Base-by-base conservation (phyloP, 2,329 filamentous ascomycete species). In the Aspergillus sp. region DNA sequence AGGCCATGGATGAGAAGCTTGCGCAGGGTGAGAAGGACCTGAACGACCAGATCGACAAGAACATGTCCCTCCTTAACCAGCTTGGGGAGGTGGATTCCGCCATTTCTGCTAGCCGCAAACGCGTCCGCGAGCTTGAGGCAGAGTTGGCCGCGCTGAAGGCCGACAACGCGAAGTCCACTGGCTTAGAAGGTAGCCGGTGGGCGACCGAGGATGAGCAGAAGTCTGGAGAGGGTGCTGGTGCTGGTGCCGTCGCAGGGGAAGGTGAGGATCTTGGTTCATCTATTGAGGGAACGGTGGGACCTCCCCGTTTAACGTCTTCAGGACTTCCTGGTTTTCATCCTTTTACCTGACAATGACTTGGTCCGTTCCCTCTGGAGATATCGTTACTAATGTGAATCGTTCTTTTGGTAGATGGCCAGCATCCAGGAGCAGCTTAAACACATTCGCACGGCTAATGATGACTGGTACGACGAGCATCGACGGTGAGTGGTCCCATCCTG, bases 231-330 rank as follows among this genome's bases (percentile, higher is more conserved):
- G 66, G 63, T 20, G 52, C 62, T 53, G 67, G 65, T 65, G 62
- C 62, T 53, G 67, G 65, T 65, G 62, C 66, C 63, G 62, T 65
- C 61, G 60, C 67, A 65, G 62, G 60, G 68, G 72, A 74, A 75
- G 71, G 71, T 73, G 73, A 75, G 73, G 71, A 73, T 65, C 71
- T 74, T 66, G 72, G 73, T 65, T 70, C 72, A 72, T 73, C 71
- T 62, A 75, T 75, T 64, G 68, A 73, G 69, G 72, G 73, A 74
- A 76, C 72, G 73, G 73, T 75, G 73, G 72, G 73, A 67, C 57
- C 64, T 65, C 72, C 72, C 69, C 69, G 65, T 71, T 68, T 70
- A 56, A 62, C 63, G 54, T 62, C 59, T 38, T 36, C 36, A 45
- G 57, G 63, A 54, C 58, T 69, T 53, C 64, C 63, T 53, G 50